Evolutionary conservation across 2,329 filamentous ascomycete species (phyloP), one percentile per base, ranked within the genome.

Genomic region (Moelleriella libera): DNA sequence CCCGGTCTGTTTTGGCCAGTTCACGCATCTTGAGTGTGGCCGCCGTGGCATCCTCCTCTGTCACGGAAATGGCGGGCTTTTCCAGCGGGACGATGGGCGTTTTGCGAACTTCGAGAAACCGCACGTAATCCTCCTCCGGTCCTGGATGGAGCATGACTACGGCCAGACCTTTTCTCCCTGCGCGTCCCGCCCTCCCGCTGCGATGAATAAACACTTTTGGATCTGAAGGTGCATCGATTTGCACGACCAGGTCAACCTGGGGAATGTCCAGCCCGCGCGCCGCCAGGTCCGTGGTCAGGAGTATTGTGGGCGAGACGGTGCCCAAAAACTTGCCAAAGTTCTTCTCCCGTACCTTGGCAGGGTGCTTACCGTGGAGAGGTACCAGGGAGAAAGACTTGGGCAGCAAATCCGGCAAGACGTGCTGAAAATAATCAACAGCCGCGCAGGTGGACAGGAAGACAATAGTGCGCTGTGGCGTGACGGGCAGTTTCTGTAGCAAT

Each of bases 151-250:
- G 72, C 61, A 98, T 82, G 1, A 94, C 82, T 1, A 97, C 78
- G 11, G 88, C 88, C 21, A 96, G 68, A 0, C 92, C 92, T 51
- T 83, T 82, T 51, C 90, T 76, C 0, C 89, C 89, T 60, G 95
- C 95, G 28, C 92, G 77, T 0, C 92, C 92, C 1, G 92, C 88
- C 53, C 92, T 77, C 1, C 92, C 92, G 30, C 92, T 85, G 5
- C 92, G 83, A 64, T 98, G 92, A 50, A 98, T 87, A 58, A 97
- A 97, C 9, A 85, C 88, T 62, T 97, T 97, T 0, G 89, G 87
- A 57, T 96, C 89, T 41, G 83, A 87, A 1, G 59, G 88, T 65
- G 57, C 85, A 60, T 96, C 89, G 42, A 96, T 72, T 60, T 96
- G 90, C 1, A 95, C 76, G 5, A 96, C 89, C 2, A 96, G 74